Percentiles rank a stretch among this genome's conserved stretches.
These are phyloP conservation scores for Pilobolus umbonatus DNA, from an alignment of 192 early-diverging fungal genomes.

Conservation along the genomic window DNA sequence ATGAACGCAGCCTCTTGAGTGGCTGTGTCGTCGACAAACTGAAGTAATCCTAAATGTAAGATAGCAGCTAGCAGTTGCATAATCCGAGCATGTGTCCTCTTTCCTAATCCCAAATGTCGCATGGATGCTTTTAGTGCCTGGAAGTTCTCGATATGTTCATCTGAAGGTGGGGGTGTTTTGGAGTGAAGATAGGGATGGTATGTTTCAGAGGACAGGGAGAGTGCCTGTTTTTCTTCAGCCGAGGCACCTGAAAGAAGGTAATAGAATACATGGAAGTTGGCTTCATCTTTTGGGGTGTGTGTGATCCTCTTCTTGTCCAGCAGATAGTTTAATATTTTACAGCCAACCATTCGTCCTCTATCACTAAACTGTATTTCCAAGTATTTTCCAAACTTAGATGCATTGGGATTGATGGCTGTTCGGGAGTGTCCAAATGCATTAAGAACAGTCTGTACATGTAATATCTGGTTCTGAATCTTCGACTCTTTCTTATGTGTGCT, in stretches of 20 bases:
- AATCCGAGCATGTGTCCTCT: conserved; percentile 73
- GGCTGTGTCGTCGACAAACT: conserved; percentile 65
- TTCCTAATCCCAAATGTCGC: conserved; percentile 81
- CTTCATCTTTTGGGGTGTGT: not conserved
- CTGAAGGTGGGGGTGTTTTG: no score
- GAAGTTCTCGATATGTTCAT: not conserved
- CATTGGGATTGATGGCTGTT: conserved; percentile 66
- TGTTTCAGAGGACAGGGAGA: conserved; percentile 71
- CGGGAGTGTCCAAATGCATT: conserved; percentile 86
- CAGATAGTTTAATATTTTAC: conserved; percentile 81
- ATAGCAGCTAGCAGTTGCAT: conserved; percentile 82
- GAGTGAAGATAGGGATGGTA: no score
- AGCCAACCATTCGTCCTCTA: conserved; percentile 82
- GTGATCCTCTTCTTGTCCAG: conserved; percentile 80
- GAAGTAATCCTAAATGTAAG: conserved; percentile 81
- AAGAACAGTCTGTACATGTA: conserved; percentile 66
- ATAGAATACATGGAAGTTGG: conserved; percentile 96
- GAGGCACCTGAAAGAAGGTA: conserved; percentile 80
- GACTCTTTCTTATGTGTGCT: conserved; percentile 69
- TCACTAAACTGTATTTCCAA: conserved; percentile 90
- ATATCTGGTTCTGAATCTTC: conserved; percentile 61
- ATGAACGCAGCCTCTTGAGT: conserved; percentile 70
- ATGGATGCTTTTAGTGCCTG: conserved; percentile 55
- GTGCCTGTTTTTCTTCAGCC: conserved; percentile 70
- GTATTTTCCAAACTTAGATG: conserved; percentile 79